Evolutionary conservation across 2,329 filamentous ascomycete genomes (phyloP), one percentile per base, ranked within the genome.

Genomic region (Boeremia exigua): DNA sequence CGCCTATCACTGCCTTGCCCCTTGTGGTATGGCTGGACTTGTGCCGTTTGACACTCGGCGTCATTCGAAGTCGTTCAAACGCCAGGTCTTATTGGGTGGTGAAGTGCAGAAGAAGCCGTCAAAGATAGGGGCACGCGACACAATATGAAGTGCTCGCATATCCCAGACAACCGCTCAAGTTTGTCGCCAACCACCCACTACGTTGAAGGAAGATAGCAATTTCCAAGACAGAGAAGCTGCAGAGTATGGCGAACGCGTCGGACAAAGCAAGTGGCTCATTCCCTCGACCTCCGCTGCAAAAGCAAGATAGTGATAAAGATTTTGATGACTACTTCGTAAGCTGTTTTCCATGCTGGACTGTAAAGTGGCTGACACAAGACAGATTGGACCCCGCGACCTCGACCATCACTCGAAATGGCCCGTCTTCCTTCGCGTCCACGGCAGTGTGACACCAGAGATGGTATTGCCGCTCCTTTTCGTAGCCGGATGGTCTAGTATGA

Each of bases 351-450:
- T 51, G 48, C 54, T 23, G 15, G 15, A 9, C 9, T 6, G 4
- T 11, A 4, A 5, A 34, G 9, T 39, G n/a, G 11, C 57, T 68
- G 55, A 70, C 38, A 46, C 6, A 1, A 1, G 1, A 15, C 19
- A 74, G 71, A 44, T 72, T 23, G 86, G 85, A 9, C 90, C 90
- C 23, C 83, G 88, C 58, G 86, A 91, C 69, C 82, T 90, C 51
- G 82, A 86, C 53, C 84, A 84, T 63, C 89, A 92, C 74, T 91
- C 88, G 12, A 91, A 90, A 81, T 87, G 88, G 82, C 90, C 90
- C 11, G 82, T 86, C 53, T 88, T 91, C 69, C 76, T 92, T 68
- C 87, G 88, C 50, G 79, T 93, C 71, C 89, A 91, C 68, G 90
- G 90, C 66, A 89, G 86, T 62, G 86, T 92, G 58, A 74, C 88